These are phyloP conservation scores for Mucor lusitanicus DNA, from an alignment of 371 early-diverging fungal genomes.

Conservation along the genomic window DNA sequence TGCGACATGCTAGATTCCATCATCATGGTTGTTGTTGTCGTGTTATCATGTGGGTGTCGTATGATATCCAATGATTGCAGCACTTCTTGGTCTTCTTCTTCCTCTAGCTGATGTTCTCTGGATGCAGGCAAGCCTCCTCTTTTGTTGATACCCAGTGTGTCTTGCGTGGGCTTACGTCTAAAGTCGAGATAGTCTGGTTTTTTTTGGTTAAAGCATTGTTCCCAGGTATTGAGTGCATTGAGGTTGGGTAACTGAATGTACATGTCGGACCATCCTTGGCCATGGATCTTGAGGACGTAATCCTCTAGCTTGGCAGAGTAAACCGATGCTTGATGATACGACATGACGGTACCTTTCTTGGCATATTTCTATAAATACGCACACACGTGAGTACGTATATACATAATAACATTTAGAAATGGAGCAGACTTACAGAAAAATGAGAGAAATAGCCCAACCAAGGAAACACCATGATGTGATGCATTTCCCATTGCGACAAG, in stretches of 20 bases:
- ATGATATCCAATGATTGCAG: slow-evolving; percentile 4
- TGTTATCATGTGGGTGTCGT: slow-evolving; percentile 12
- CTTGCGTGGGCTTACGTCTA: neutral
- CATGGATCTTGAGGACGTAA: slow-evolving; percentile 55
- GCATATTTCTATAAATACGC: slow-evolving; percentile 33
- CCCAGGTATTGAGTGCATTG: slow-evolving; percentile 51
- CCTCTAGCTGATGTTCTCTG: too few species aligned
- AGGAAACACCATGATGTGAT: slow-evolving; percentile 59
- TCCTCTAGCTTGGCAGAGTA: slow-evolving; percentile 48
- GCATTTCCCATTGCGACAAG: slow-evolving; percentile 62
- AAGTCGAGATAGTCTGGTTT: slow-evolving; percentile 20
- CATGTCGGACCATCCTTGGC: slow-evolving; percentile 50
- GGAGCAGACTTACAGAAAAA: slow-evolving; percentile 46
- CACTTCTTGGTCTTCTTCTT: neutral
- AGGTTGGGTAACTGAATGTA: slow-evolving; percentile 56
- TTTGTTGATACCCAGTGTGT: too few species aligned
- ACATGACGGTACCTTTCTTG: slow-evolving; percentile 49
- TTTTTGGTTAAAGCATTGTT: slow-evolving; percentile 37
- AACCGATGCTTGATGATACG: slow-evolving; percentile 47
- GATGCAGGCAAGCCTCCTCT: neutral
- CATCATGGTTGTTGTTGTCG: neutral
- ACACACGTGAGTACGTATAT: too few species aligned
- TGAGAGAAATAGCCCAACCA: slow-evolving; percentile 56
- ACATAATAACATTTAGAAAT: too few species aligned
- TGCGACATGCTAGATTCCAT: slow-evolving; percentile 17